Base-by-base conservation (phyloP, 148 eudicot species). In the Nyssa sinensis region DNA sequence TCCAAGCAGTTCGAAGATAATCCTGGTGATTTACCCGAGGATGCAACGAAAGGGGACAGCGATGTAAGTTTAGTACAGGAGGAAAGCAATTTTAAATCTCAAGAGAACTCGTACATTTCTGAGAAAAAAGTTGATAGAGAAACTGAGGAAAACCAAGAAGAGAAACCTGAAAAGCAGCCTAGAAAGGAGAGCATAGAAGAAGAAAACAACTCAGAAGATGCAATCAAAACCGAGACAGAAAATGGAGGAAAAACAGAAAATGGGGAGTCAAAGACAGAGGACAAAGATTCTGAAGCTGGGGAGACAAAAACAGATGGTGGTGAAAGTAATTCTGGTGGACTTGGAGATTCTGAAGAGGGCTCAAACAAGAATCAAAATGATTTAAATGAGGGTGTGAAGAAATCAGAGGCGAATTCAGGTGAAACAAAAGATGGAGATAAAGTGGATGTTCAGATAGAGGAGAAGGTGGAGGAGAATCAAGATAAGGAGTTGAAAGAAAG, bases 21-120 rank as follows among this genome's bases (percentile, higher is more conserved):
- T 74, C 79, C 83, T 37, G 91, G 95, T n/a, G 90, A 88, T 75
- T 79, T 90, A 73, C 90, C 97, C 0, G 89, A 93, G 53, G 97
- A 88, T 78, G 89, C 90, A 16, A 89, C 88, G 31, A 91, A 87
- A 79, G 87, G 87, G 72, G 98, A 86, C 41, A 70, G 27, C 79
- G 77, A 67, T 73, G 82, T 27, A 31, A 79, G 53, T 70, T 24
- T 29, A 24, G 32, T 70, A 57, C 78, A 74, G 79, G 81, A 80
- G 63, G 88, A 81, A 59, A 87, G 80, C 64, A 70, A 61, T 63
- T 69, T 68, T 34, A 65, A 69, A 19, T 19, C 76, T 49, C 75
- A 81, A 31, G 78, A 80, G 71, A 76, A 60, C 27, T 57, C 66
- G 47, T 58, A 77, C 17, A 58, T 28, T 17, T 19, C 64, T 64